Base-by-base conservation (phyloP, 1,284 basidiomycete species). In the Irpex rosettiformis region DNA sequence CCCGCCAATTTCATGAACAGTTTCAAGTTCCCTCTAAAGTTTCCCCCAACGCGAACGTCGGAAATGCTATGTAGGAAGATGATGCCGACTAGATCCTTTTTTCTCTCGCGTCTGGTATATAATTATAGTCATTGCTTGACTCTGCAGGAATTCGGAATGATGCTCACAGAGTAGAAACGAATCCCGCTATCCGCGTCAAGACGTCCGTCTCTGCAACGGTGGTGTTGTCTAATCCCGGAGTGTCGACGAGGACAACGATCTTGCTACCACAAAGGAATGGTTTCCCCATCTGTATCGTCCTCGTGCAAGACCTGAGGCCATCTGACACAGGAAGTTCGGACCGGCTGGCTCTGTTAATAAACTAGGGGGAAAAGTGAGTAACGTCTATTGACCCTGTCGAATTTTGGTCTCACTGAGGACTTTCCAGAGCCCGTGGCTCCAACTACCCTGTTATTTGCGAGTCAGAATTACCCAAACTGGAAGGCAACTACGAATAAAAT, bases 11-110 rank as follows among this genome's bases (percentile, higher is more conserved):
- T 72, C 42, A 75, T 70, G 65, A 83, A 80, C 65, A 82, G 74
- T 37, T 71, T 71, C 57, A 82, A 78, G 66, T 78, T 82, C 54
- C 77, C 75, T 25, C 72, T 70, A 10, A 78, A 77, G 21, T 77
- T 77, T 18, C 80, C 80, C 37, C 77, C 78, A 62, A 83, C 72
- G n/a, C 79, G 70, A 65, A 75, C 70, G 61, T 83, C 81, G 49
- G 78, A 74, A 59, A 84, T 84, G 5, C 78, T 75, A 63, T 83
- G 81, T 68, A 82, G 71, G 68, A 83, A 83, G 53, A 83, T 75
- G 62, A 83, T 71, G 0, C 82, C 82, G 2, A 75, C 70, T 24
- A 83, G 70, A 55, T 72, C 76, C 56, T 68, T 61, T 22, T 73
- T 71, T 16, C 66, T 65, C 42, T 75, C 64, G 27, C 77, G 77